Evolutionary conservation across 106 monocot genomes (phyloP).

Genomic region (Dioscorea alata): DNA sequence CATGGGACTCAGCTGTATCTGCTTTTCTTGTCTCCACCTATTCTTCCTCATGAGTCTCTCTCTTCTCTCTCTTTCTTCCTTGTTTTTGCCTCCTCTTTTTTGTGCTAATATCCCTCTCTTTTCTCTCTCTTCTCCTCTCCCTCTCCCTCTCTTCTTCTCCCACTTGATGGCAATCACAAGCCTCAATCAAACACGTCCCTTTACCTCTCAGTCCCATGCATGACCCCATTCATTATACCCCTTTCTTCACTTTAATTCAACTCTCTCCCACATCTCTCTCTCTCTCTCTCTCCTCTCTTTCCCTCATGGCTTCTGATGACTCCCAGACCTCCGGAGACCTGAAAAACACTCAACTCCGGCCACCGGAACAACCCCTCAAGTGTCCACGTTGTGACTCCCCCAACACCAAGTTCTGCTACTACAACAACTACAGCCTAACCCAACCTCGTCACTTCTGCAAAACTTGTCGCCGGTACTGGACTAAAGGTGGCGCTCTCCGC

Average conservation of each 20-base stretch:
- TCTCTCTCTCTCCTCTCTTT: conserved; percentile 4
- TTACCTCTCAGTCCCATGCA: conserved; percentile 22
- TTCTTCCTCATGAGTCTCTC: conserved; percentile 3
- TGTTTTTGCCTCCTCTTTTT: conserved; percentile 7
- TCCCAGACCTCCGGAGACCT: background rate
- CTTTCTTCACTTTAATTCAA: conserved; percentile 5
- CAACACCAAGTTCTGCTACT: conserved; percentile 55
- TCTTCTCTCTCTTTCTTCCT: background rate
- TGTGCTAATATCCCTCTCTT: conserved; percentile 9
- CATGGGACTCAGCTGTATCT: conserved; percentile 3
- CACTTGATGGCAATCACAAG: conserved; percentile 19
- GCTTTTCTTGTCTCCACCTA: conserved; percentile 4
- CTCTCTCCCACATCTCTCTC: conserved; percentile 8
- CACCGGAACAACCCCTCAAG: conserved; percentile 17
- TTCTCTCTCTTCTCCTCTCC: background rate
- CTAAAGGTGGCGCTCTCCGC: conserved; percentile 38
- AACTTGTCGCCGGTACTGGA: conserved; percentile 39
- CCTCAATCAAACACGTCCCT: conserved; percentile 8
- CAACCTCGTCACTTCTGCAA: conserved; percentile 48
- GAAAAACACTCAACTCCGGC: background rate
- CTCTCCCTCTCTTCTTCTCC: conserved; percentile 1
- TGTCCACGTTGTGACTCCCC: conserved; percentile 42
- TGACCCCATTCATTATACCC: conserved; percentile 25
- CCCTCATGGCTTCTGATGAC: background rate
- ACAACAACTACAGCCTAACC: conserved; percentile 45